Base-by-base conservation (phyloP, 1,284 basidiomycete genomes). In the Leccinum solheimii region DNA sequence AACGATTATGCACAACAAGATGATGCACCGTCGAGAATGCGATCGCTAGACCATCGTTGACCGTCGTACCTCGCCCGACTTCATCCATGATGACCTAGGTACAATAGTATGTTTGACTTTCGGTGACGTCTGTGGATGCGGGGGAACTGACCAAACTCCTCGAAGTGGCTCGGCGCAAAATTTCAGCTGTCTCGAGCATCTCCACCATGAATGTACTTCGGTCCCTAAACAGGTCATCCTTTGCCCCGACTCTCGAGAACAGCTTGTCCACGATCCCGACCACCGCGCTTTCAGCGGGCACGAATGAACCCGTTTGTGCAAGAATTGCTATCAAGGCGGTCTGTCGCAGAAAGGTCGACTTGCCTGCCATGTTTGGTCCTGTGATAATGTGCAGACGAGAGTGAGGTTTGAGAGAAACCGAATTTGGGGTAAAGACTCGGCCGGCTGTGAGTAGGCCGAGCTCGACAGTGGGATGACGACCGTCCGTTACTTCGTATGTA, bases 311-410 rank as follows among this genome's bases (percentile, higher is more conserved):
- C 6, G 87, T 86, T 75, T 99, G 97, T 0, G 96, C 97, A 2
- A 99, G 82, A 62, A 99, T 91, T 8, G 90, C 81, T 57, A 98
- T 91, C 27, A 99, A 81, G 4, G 97, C 97, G 0, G 88, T 92
- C 73, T 98, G 96, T 14, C 97, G 91, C 19, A 99, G 82, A 34
- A 94, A 83, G 0, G 97, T 98, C 1, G 93, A 96, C 76, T 99
- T 98, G 55, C 94, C 86, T 49, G 93, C 94, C 94, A 98, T 98
- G 71, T 98, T 98, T 0, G 97, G 97, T 0, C 97, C 97, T 1
- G 96, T 98, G 67, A 98, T 91, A 55, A 97, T 72, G 62, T 86
- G 89, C 4, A 98, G 70, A 26, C 85, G 86, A 10, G 87, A 85
- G 6, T 77, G 70, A 1, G 84, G 78, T 3, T 80, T 77, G 72